Percentiles rank a stretch among this genome's conserved stretches.
These are phyloP conservation scores for Vitis cinerea DNA, from an alignment of 164 flowering plant species.

Conservation along the genomic window DNA sequence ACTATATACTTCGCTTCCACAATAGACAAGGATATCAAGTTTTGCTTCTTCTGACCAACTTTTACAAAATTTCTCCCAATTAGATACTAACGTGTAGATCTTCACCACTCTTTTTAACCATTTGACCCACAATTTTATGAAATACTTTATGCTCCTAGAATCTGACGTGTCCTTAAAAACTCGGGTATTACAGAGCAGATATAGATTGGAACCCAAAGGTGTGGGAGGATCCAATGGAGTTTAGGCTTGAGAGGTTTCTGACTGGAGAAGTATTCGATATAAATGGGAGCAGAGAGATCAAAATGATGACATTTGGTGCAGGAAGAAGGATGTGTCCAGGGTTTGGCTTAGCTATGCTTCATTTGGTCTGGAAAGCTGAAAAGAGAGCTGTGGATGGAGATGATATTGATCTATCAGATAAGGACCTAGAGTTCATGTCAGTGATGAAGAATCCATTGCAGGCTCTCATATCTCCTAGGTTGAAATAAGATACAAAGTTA, in stretches of 20 bases:
- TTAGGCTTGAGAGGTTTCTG: conserved; percentile 46
- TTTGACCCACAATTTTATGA: no score
- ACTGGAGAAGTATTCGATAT: conserved; percentile 23
- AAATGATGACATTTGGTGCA: conserved; percentile 58
- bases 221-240: conserved; percentile 39
- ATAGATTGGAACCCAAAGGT: conserved; percentile 32
- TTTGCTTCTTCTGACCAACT: no score
- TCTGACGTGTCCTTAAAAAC: no score
- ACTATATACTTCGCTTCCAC: no score
- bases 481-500: no score
- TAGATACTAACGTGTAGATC: no score
- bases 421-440: conserved; percentile 29
- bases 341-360: conserved; percentile 21
- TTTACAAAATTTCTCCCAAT: no score
- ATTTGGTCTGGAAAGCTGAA: conserved; percentile 32
- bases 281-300: conserved; percentile 41
- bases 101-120: no score
- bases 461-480: conserved; percentile 5
- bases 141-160: no score
- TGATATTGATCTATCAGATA: conserved; percentile 42
- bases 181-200: conserved; percentile 14
- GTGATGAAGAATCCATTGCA: conserved; percentile 51
- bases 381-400: conserved; percentile 37
- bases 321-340: conserved; percentile 44
- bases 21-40: no score